These are phyloP conservation scores for Phytophthora colocasiae DNA, from an alignment of 352 stramenopile species.

Conservation along the genomic window DNA sequence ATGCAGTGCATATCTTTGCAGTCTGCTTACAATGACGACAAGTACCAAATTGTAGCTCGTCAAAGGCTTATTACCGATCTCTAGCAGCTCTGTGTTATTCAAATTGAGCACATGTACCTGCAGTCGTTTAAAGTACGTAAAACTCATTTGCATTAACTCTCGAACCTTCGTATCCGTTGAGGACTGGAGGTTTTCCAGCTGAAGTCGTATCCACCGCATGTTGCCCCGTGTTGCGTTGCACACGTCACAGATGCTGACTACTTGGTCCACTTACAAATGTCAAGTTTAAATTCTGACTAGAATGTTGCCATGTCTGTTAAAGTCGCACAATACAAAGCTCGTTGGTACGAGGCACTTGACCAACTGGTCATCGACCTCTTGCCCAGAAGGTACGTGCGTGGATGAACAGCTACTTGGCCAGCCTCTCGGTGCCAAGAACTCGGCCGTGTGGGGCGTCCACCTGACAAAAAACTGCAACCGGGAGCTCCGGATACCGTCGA, in stretches of 20 bases:
- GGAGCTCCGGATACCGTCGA: constrained; percentile 27
- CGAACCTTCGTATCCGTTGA: constrained; percentile 12
- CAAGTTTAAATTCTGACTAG: constrained; percentile 29
- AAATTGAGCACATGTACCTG: background rate
- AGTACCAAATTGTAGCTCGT: background rate
- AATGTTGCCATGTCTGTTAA: constrained; percentile 25
- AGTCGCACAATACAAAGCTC: background rate
- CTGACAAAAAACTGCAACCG: constrained; percentile 31
- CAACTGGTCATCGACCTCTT: constrained; percentile 16
- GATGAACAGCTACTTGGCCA: constrained; percentile 29
- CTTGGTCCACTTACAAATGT: constrained; percentile 3
- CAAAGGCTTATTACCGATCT: background rate
- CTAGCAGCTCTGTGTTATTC: background rate
- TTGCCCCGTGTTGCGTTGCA: constrained; percentile 25
- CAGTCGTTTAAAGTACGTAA: too few species aligned
- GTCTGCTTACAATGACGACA: background rate
- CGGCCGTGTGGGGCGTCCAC: constrained; percentile 28
- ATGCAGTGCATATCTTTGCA: constrained; percentile 7
- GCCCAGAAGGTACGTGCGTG: constrained; percentile 22
- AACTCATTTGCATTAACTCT: background rate
- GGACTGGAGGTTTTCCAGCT: constrained; percentile 1
- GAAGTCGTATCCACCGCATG: constrained; percentile 17
- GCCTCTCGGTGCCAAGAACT: constrained; percentile 18
- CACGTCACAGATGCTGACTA: constrained; percentile 36
- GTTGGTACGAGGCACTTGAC: constrained; percentile 11